Base-by-base conservation (phyloP, 2,329 filamentous ascomycete genomes). In the Ceratocystis variospora region DNA sequence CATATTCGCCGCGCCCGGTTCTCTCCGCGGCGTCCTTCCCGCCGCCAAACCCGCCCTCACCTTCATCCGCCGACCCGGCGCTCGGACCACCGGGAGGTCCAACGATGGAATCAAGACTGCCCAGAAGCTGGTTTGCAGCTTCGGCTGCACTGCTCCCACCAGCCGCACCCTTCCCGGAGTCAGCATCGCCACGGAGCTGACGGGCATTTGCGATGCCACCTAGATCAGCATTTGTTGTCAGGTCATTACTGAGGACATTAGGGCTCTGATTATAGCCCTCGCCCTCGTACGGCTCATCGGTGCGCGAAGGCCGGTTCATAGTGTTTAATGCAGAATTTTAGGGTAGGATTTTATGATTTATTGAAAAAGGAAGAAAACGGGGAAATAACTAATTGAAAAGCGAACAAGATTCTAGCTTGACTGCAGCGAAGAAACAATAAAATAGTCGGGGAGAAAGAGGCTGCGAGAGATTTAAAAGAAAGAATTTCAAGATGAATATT, bases 241-340 rank as follows among this genome's bases (percentile, higher is more conserved):
- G 72, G 62, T 78, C 76, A 22, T 78, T 71, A 28, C 79, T 76
- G 64, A 83, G 73, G 28, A 75, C 76, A 0, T 79, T 77, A 41
- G 81, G 81, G 72, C 76, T 81, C 74, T 83, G 81, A 72, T 83
- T 83, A 76, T 78, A 83, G 33, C 76, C 75, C 62, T 78, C 77
- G 69, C 81, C 79, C 61, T 76, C 72, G 63, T 79, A 74, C 67
- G 77, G 75, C 67, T 82, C 79, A 70, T 83, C 81, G 62, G 79
- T 81, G 68, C 80, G 78, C 37, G 80, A 81, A 12, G 81, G 80
- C 68, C 81, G 81, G 70, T 82, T 83, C 81, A 83, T 82, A 57
- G 28, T 17, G 45, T 57, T 28, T n/a, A 19, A 45, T 62, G 15
- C 15, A 41, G 33, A 62, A 46, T 62, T 62, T 45, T 62, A 41